Base-by-base conservation (phyloP, 208 protist species). In the Leishmania tarentolae region DNA sequence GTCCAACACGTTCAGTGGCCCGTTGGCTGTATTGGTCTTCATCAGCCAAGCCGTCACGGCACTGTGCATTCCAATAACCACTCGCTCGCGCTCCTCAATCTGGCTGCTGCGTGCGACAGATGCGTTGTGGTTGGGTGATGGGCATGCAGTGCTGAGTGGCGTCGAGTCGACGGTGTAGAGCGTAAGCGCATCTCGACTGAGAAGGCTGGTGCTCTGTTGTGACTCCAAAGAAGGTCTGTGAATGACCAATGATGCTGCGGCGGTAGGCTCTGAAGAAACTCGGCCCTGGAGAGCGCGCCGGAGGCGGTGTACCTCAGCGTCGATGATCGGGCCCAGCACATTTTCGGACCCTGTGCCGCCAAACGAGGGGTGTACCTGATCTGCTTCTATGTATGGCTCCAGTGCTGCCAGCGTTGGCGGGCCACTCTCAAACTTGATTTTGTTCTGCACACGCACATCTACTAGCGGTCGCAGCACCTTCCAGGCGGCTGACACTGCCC, bases 381-480 rank as follows among this genome's bases (percentile, higher is more conserved):
- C 86, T 1, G 83, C 78, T 1, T 37, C 44, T 46, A 95, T 86
- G 76, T 91, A 95, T 19, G 81, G 80, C 46, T 66, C 56, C 44
- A 97, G 82, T 1, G 75, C 70, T 37, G 91, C 75, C 4, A 89
- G 71, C 31, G 79, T 88, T 37, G 91, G 91, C 7, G 88, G 40
- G 3, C 79, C 79, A 76, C 86, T 92, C 71, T 88, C 87, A 47
- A 97, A 96, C 28, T 88, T 86, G 52, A 97, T 87, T 90, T 97
- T 97, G 47, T 92, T 84, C 86, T 95, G 92, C 79, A 96, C 88
- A 31, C 90, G 90, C 31, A 68, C 59, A 69, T 96, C 90, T 28
- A 97, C 83, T 44, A 97, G 87, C 24, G 91, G 89, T 40, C 83
- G 79, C 52, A 97, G 66, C 46, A 95, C 79, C 82, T 97, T 97